Evolutionary conservation across 2,329 filamentous ascomycete species (phyloP).

Genomic region (Fonsecaea multimorphosa): DNA sequence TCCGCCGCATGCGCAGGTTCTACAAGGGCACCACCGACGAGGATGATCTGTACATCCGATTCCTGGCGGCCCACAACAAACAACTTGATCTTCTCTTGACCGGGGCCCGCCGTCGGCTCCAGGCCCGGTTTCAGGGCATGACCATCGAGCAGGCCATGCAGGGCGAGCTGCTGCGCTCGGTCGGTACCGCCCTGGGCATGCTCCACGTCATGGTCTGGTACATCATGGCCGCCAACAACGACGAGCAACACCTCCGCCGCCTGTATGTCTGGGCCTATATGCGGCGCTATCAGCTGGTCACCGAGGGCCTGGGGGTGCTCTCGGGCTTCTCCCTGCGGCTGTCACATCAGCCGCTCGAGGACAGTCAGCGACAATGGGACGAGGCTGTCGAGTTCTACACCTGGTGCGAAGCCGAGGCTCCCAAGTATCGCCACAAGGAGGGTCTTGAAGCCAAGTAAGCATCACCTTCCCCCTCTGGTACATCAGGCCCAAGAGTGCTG

Average conservation of each 20-base stretch:
- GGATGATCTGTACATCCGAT: not conserved
- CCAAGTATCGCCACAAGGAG: not conserved
- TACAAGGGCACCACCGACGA: not conserved
- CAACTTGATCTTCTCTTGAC: not conserved
- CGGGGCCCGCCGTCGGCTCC: not conserved
- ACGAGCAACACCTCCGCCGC: not conserved
- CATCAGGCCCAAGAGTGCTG: not conserved
- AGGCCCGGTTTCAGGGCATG: not conserved
- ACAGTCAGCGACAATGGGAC: not conserved
- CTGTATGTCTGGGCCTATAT: conserved; percentile 2
- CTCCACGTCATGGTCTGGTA: not conserved
- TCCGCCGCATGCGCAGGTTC: not conserved
- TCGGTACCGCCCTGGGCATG: not conserved
- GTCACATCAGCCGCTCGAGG: not conserved
- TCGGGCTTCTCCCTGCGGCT: not conserved
- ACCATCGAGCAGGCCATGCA: conserved; percentile 1
- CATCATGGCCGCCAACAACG: not conserved
- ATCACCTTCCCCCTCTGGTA: not conserved
- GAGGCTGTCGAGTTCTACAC: not conserved
- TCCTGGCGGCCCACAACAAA: not conserved
- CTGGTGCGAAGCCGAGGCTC: not conserved
- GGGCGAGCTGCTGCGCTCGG: not conserved
- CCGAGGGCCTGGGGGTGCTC: not conserved
- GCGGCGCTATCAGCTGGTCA: not conserved
- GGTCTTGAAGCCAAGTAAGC: not conserved